Percentiles rank a stretch among this genome's conserved stretches.
These are phyloP conservation scores for Rosa multiflora DNA, from an alignment of 306 rosid genomes.

Conservation along the genomic window DNA sequence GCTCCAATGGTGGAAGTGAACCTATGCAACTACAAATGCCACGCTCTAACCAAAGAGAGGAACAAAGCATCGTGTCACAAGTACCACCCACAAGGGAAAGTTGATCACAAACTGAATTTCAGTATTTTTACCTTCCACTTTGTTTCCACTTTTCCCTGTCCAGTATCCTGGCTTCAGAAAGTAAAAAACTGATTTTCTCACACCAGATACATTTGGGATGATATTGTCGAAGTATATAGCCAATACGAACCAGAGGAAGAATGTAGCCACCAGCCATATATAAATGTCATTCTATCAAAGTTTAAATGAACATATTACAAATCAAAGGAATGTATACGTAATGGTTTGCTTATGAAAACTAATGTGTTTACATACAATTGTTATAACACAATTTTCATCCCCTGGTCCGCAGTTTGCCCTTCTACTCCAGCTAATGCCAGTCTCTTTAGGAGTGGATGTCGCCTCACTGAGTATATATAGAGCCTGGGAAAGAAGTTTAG, in stretches of 20 bases:
- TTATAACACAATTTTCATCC: slow-evolving; percentile 46
- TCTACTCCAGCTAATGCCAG: slow-evolving; percentile 76
- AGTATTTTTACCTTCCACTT: slow-evolving; percentile 58
- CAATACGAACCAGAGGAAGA: slow-evolving; percentile 72
- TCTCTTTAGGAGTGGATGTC: slow-evolving; percentile 48
- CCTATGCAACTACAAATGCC: slow-evolving; percentile 66
- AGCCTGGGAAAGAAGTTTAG: slow-evolving; percentile 77
- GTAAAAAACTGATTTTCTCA: slow-evolving; percentile 71
- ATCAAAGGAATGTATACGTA: not conserved
- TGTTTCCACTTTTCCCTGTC: slow-evolving; percentile 71
- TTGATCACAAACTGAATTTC: slow-evolving; percentile 14
- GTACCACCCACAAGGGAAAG: slow-evolving; percentile 23
- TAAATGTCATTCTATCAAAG: slow-evolving; percentile 68
- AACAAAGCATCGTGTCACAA: slow-evolving; percentile 19
- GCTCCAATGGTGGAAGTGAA: slow-evolving; percentile 49
- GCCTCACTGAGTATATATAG: slow-evolving; percentile 54
- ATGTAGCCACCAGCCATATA: slow-evolving; percentile 64
- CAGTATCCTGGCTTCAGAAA: slow-evolving; percentile 75
- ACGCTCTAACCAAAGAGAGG: slow-evolving; percentile 54
- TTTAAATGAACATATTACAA: slow-evolving; percentile 18
- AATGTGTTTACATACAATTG: slow-evolving; percentile 55
- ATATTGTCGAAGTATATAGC: slow-evolving; percentile 89
- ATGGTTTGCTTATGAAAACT: not conserved
- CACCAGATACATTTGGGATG: slow-evolving; percentile 81
- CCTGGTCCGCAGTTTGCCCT: slow-evolving; percentile 49